Evolutionary conservation across 192 early-diverging fungal genomes (phyloP).

Genomic region (Pilaira anomala): DNA sequence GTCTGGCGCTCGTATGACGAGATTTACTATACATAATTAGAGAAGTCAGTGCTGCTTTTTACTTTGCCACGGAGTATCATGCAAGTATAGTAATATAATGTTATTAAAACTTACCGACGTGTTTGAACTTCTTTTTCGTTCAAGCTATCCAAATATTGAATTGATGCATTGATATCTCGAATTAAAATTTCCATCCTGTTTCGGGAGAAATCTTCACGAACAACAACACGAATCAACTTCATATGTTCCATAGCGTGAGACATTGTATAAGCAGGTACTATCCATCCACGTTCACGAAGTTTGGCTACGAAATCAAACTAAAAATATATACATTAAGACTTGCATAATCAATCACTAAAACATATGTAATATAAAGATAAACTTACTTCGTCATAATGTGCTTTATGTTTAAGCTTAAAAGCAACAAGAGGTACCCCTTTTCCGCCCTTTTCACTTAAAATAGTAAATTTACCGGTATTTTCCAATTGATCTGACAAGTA

Average conservation of each 20-base stretch:
- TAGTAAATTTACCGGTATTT: constrained; percentile 56
- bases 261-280: constrained; percentile 75
- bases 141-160: not conserved
- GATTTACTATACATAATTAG: no score
- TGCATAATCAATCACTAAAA: no score
- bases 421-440: constrained; percentile 61
- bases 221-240: constrained; percentile 65
- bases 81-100: no score
- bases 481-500: constrained; percentile 53
- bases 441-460: constrained; percentile 44
- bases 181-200: constrained; percentile 30
- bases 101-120: constrained; percentile 7
- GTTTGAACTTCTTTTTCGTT: not conserved
- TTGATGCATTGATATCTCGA: constrained; percentile 16
- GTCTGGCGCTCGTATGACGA: no score
- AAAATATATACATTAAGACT: no score
- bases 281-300: constrained; percentile 69
- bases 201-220: constrained; percentile 50
- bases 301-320: constrained; percentile 58
- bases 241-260: constrained; percentile 44
- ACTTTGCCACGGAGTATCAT: no score
- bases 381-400: constrained; percentile 37
- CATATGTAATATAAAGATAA: no score
- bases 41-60: no score
- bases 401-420: constrained; percentile 46